Conservation (phyloP, 176 grass and related monocot species). For the Otatea glauca region DNA sequence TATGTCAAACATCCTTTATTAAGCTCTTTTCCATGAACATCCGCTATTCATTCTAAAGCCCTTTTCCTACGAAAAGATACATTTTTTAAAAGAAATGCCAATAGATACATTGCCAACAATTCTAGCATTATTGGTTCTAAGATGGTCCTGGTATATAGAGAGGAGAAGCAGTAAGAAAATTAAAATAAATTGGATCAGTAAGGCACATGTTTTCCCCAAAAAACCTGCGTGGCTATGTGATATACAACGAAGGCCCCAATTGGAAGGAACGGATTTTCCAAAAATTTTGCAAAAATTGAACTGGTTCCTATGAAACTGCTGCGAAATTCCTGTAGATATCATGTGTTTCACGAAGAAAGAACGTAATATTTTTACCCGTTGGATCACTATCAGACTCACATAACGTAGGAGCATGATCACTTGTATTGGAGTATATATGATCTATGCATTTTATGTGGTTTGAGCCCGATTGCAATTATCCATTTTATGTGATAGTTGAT, state of each 20-base stretch:
- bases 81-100: neutral
- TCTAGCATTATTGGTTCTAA: conserved; percentile 10
- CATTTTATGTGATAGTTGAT: neutral
- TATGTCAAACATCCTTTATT: conserved; percentile 39
- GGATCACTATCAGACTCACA: neutral
- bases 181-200: neutral
- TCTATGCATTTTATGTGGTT: neutral
- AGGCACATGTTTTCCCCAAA: neutral
- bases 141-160: neutral
- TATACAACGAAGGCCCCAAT: neutral
- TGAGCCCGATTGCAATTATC: neutral
- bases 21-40: conserved; percentile 24
- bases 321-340: neutral
- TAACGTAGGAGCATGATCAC: neutral
- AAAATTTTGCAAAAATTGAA: neutral
- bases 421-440: neutral
- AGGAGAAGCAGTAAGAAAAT: neutral
- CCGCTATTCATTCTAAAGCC: neutral
- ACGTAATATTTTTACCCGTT: neutral
- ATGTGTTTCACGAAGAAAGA: neutral
- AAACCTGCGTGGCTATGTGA: neutral
- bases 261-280: neutral
- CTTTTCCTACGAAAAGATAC: conserved; percentile 11
- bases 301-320: neutral
- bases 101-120: neutral